phyloP scores from a whole-genome alignment of 768 basidiomycete species.

The Suillus decipiens region DNA sequence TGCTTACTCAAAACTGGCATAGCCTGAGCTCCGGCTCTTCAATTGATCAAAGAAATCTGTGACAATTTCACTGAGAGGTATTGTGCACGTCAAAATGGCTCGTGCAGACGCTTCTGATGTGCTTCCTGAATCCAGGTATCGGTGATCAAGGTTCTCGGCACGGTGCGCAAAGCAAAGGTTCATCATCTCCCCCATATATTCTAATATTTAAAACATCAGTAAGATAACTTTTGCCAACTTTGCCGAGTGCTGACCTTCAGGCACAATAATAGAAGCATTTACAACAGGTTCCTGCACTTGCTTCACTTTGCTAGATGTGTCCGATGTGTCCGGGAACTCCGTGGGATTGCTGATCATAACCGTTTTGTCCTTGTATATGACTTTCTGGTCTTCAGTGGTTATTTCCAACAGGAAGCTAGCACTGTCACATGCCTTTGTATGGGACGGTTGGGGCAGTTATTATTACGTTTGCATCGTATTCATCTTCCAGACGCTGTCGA shows the following conservation, averaged over 20 bases:
- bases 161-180: conserved; percentile 86
- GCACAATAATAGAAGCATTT: conserved; percentile 91
- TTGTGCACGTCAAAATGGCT: conserved; percentile 74
- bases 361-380: conserved; percentile 68
- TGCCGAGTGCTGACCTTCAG: conserved; percentile 63
- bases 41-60: conserved; percentile 94
- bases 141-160: conserved; percentile 80
- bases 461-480: conserved; percentile 92
- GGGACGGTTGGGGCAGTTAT: conserved; percentile 96
- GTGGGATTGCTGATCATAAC: conserved; percentile 87
- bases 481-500: conserved; percentile 94
- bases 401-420: background rate
- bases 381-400: conserved; percentile 39
- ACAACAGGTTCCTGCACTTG: conserved; percentile 92
- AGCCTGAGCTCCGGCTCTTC: conserved; percentile 90
- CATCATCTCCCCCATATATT: conserved; percentile 96
- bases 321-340: conserved; percentile 86
- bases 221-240: background rate
- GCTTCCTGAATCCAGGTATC: conserved; percentile 69
- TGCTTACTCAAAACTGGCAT: conserved; percentile 87
- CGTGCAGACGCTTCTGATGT: conserved; percentile 43
- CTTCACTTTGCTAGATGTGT: conserved; percentile 58
- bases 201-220: conserved; percentile 38
- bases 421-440: conserved; percentile 62
- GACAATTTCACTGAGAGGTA: conserved; percentile 94